Base-by-base conservation (phyloP, 1,284 basidiomycete genomes). In the Cryptococcus neoformans region DNA sequence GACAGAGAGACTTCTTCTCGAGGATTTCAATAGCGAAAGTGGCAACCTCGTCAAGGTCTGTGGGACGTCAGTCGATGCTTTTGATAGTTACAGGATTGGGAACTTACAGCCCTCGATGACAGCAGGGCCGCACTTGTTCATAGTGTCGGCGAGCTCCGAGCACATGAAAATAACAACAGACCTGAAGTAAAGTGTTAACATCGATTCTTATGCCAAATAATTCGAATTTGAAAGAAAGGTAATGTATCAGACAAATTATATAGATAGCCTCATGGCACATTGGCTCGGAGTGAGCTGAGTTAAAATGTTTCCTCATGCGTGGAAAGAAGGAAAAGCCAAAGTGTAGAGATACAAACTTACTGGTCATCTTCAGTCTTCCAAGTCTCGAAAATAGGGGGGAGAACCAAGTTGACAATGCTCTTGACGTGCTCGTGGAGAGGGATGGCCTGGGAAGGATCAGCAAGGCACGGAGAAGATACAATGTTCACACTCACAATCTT, bases 361-460 rank as follows among this genome's bases (percentile, higher is more conserved):
- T 96, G 94, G 82, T 98, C 94, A 72, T 99, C 96, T 79, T 99
- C 95, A 8, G 87, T 86, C 74, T 90, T 87, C 80, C 92, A 97
- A 83, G 93, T 87, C 60, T 93, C 90, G 64, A 98, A 77, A 45
- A 99, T 82, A 47, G 85, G 82, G 8, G 84, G 84, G 48, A 98
- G 78, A 53, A 88, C 84, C 64, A 89, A 87, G 35, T 84, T 83
- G 59, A 92, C 86, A 47, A 99, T 83, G 67, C 92, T 87, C 71
- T 86, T 87, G 60, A 98, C 91, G 57, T 87, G 87, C 42, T 81
- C 79, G 64, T 89, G 85, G 57, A 98, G 80, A 45, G 88, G 85
- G 41, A 74, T 67, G 57, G 66, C 63, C 64, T 65, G 41, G 14
- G 12, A 49, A 28, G 17, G 37, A 36, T 44, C 6, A 53, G 53